Evolutionary conservation across 2,329 filamentous ascomycete genomes (phyloP).

Genomic region (Phoma sp.): DNA sequence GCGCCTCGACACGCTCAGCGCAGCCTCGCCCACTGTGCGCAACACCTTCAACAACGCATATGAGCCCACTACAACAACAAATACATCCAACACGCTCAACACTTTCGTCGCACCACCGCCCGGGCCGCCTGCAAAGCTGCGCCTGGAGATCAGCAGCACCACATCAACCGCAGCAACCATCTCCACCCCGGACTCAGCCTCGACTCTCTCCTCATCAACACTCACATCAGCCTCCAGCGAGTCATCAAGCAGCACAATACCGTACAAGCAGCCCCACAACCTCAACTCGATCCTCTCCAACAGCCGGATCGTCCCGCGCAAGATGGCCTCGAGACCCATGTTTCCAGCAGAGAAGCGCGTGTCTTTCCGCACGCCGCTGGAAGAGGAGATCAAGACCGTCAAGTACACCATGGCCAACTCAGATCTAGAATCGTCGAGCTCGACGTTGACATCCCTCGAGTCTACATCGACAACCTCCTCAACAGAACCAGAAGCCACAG

Average conservation of each 20-base stretch:
- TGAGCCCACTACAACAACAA: constrained; percentile 41
- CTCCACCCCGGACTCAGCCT: constrained; percentile 46
- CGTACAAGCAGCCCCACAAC: constrained; percentile 57
- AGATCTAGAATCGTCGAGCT: constrained; percentile 58
- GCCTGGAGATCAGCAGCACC: constrained; percentile 45
- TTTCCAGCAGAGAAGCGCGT: constrained; percentile 67
- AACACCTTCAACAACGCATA: constrained; percentile 70
- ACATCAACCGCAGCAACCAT: constrained; percentile 28
- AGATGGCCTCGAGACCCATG: constrained; percentile 53
- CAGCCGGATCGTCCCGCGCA: constrained; percentile 49
- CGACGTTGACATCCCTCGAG: constrained; percentile 35
- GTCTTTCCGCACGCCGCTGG: constrained; percentile 62
- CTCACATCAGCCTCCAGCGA: constrained; percentile 52
- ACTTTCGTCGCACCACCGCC: constrained; percentile 30
- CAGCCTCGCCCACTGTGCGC: constrained; percentile 66
- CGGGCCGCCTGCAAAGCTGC: constrained; percentile 39
- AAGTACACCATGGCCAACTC: constrained; percentile 64
- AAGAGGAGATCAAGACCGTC: constrained; percentile 66
- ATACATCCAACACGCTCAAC: constrained; percentile 15
- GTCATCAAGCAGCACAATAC: constrained; percentile 47
- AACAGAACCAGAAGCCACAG: constrained; percentile 19
- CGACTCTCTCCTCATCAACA: constrained; percentile 51
- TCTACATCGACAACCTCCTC: constrained; percentile 24
- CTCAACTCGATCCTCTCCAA: constrained; percentile 56
- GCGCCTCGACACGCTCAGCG: constrained; percentile 60